Evolutionary conservation across 2,329 filamentous ascomycete species (phyloP), one percentile per base, ranked within the genome.

Genomic region (Ophiostoma australiae): DNA sequence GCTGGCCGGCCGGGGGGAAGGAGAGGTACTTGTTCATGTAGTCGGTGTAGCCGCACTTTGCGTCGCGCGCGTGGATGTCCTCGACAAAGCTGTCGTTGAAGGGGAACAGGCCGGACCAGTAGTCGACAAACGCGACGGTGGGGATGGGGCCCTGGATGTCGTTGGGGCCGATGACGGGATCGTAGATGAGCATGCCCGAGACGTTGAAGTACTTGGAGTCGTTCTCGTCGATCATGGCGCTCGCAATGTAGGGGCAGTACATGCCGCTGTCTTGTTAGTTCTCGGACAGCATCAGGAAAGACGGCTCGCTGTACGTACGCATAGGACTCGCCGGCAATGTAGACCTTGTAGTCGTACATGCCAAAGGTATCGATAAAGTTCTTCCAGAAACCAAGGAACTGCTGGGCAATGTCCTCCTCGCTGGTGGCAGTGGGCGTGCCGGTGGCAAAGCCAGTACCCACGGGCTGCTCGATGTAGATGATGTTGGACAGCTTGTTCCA

Each of bases 401-500:
- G 86, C n/a, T 81, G 79, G 0, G 90, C 90, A 1, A 90, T 83
- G 74, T 93, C 90, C 39, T 87, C 84, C 74, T 92, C 88, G 75
- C 85, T 86, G 4, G 82, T 87, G 11, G 90, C 90, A 0, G 85
- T 90, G 3, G 87, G 82, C 0, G 80, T 85, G 17, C 91, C 91
- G 44, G 86, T 84, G 0, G 88, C 86, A 78, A 91, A 94, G 17
- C 91, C 91, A 0, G 90, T 91, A 39, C 84, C 84, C 13, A 87
- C 80, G 5, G 87, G 89, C 77, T 91, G 89, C 75, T 92, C 91
- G 10, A 91, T 84, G 86, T 89, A 95, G 67, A 95, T 81, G 76
- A 94, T 86, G 78, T 94, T 93, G 70, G 91, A 91, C 48, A 94
- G 79, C 69, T 90, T 90, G 72, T 87, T 86, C 90, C 90, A 94